Conservation (phyloP, 2,329 filamentous ascomycete species). For the Teratosphaeria viscida region DNA sequence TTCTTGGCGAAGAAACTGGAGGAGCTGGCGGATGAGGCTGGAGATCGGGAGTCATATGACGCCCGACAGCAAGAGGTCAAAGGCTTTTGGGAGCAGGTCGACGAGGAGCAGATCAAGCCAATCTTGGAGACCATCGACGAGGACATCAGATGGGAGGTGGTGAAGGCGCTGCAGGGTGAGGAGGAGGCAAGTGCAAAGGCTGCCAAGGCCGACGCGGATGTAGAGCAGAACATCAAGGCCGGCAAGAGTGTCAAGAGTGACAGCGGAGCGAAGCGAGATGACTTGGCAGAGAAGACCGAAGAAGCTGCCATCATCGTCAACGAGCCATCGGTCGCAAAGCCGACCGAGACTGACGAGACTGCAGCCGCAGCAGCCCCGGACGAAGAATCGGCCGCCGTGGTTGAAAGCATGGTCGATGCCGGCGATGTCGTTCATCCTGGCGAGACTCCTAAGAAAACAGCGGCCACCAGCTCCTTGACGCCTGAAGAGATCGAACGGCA, state of each 20-base stretch:
- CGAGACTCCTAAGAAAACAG: background rate
- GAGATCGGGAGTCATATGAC: slow-evolving; percentile 57
- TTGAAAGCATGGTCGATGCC: slow-evolving; percentile 4
- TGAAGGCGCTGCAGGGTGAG: slow-evolving; percentile 47
- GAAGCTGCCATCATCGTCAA: slow-evolving; percentile 23
- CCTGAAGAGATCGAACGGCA: slow-evolving; percentile 14
- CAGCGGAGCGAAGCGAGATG: background rate
- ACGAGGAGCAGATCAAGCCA: slow-evolving; percentile 69
- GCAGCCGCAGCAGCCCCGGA: slow-evolving; percentile 2
- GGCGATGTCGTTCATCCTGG: background rate
- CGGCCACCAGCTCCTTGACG: background rate
- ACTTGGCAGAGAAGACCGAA: slow-evolving; percentile 17
- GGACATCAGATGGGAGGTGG: slow-evolving; percentile 51
- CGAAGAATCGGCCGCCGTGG: slow-evolving; percentile 2
- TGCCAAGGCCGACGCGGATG: slow-evolving; percentile 24
- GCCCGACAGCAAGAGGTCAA: slow-evolving; percentile 65
- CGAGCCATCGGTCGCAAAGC: slow-evolving; percentile 6
- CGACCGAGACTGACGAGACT: slow-evolving; percentile 3
- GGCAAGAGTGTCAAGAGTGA: slow-evolving; percentile 6
- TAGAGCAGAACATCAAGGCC: slow-evolving; percentile 22
- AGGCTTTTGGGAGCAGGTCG: slow-evolving; percentile 71
- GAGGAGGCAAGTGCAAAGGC: slow-evolving; percentile 25
- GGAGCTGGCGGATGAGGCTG: slow-evolving; percentile 64
- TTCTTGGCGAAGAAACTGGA: slow-evolving; percentile 74
- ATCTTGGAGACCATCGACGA: slow-evolving; percentile 51